Evolutionary conservation across 495 filamentous ascomycete species (phyloP), one percentile per base, ranked within the genome.

Genomic region (Daldinia vernicosa): DNA sequence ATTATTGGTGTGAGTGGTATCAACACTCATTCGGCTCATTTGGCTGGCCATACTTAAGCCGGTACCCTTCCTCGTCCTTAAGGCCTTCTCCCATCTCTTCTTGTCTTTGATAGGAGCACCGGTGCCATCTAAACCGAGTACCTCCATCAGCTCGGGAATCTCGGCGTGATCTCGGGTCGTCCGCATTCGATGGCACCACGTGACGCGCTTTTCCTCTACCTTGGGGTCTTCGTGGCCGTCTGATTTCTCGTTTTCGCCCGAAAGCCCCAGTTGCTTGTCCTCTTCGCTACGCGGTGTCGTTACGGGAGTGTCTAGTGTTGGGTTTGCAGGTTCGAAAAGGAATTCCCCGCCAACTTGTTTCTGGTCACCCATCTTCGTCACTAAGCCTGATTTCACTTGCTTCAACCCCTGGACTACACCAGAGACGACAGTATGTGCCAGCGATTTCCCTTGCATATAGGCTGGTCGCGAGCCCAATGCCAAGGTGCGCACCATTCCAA

Each of bases 131-230:
- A 92, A 63, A 2, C 89, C 90, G 30, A 93, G 76, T 43, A 92
- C 77, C 75, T 84, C 79, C 78, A 86, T 82, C 43, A 94, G 63
- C 61, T 89, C 86, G 1, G 83, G 75, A 0, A 95, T 79, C 83
- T 93, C 92, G 1, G 86, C 84, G 72, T 97, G 94, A 72, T 93
- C 92, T 43, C 93, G 77, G 27, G 92, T 94, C 59, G 86, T 91
- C 71, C 81, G 81, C 93, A 97, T 97, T 3, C 93, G 85, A 79
- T 94, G 91, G 72, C 90, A 94, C 93, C 93, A 97, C 2, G 86
- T 87, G 1, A 92, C 86, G 50, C 79, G 76, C 75, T 89, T 90
- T 45, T 86, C 85, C 70, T 85, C 80, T 6, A 74, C 72, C 51
- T 74, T 60, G 22, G 56, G 47, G 24, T 66, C 43, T 51, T 71